phyloP scores from a whole-genome alignment of 2,329 filamentous ascomycete species.

The Graphiopsis chlorocephala region DNA sequence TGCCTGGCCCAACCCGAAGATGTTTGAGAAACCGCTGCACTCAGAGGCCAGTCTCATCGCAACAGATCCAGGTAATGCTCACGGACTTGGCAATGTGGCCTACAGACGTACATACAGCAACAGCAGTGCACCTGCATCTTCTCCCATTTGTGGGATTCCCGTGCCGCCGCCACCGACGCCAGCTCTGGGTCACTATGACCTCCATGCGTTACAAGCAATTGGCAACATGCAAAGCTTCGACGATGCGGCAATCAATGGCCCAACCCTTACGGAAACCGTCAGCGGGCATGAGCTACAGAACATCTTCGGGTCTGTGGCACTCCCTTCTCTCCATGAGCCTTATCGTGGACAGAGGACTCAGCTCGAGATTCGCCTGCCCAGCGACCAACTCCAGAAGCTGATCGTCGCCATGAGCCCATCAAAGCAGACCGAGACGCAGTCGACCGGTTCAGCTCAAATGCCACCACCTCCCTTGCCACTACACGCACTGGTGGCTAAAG shows the following conservation, averaged over 20 bases:
- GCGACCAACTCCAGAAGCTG: constrained; percentile 30
- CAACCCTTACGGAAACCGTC: not conserved
- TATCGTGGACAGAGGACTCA: not conserved
- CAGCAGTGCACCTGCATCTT: not conserved
- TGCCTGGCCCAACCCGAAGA: constrained; percentile 72
- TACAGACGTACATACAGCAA: constrained; percentile 22
- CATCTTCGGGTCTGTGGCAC: not conserved
- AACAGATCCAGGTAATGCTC: not conserved
- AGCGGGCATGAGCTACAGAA: not conserved
- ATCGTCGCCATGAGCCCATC: constrained; percentile 22
- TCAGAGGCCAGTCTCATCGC: constrained; percentile 23
- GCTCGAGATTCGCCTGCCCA: constrained; percentile 23
- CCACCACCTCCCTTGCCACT: constrained; percentile 29
- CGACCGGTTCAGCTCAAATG: constrained; percentile 19
- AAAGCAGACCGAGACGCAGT: not conserved
- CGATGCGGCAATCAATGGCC: not conserved
- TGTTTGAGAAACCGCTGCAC: constrained; percentile 39
- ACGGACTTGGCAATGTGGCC: not conserved
- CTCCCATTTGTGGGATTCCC: constrained; percentile 12
- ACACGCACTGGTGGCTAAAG: constrained; percentile 16
- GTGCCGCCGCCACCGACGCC: constrained; percentile 23
- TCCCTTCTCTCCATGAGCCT: not conserved
- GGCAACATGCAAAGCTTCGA: not conserved
- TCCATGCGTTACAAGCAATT: not conserved
- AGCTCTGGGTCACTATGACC: not conserved